These are phyloP conservation scores for Karstenula rhodostoma DNA, from an alignment of 2,329 filamentous ascomycete species.

Conservation along the genomic window DNA sequence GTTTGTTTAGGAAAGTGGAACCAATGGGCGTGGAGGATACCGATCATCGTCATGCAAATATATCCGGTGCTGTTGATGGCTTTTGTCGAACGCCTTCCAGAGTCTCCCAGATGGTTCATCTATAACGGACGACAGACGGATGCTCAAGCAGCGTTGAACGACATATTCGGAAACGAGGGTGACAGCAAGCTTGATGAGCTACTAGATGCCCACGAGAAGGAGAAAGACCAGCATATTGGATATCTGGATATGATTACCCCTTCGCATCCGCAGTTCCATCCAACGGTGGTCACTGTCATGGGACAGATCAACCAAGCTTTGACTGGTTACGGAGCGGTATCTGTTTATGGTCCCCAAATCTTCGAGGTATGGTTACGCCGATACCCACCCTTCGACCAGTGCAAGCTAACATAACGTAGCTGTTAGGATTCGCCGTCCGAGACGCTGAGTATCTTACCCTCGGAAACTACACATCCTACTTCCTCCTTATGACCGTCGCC, in stretches of 20 bases:
- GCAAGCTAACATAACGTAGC: conserved; percentile 62
- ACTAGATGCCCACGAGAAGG: conserved; percentile 59
- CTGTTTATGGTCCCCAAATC: conserved; percentile 70
- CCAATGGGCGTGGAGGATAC: conserved; percentile 69
- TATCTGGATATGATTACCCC: conserved; percentile 68
- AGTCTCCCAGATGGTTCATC: conserved; percentile 66
- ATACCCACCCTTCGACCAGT: not conserved
- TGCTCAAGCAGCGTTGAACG: conserved; percentile 58
- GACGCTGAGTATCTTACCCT: conserved; percentile 65
- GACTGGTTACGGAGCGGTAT: conserved; percentile 67
- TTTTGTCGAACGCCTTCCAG: conserved; percentile 63
- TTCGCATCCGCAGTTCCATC: conserved; percentile 64
- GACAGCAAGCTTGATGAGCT: conserved; percentile 61
- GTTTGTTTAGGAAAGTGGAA: conserved; percentile 61
- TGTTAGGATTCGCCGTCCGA: conserved; percentile 63
- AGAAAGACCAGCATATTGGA: conserved; percentile 56
- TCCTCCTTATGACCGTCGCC: conserved; percentile 67
- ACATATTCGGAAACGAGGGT: conserved; percentile 61
- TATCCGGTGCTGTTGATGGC: conserved; percentile 64
- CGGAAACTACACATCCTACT: conserved; percentile 69
- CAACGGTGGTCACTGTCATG: conserved; percentile 68
- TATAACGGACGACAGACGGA: conserved; percentile 60
- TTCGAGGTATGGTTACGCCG: conserved; percentile 55
- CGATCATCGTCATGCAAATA: conserved; percentile 68
- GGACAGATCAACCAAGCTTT: conserved; percentile 69